Evolutionary conservation across 768 basidiomycete genomes (phyloP), one percentile per base, ranked within the genome.

Genomic region (Leccinellum luteum): DNA sequence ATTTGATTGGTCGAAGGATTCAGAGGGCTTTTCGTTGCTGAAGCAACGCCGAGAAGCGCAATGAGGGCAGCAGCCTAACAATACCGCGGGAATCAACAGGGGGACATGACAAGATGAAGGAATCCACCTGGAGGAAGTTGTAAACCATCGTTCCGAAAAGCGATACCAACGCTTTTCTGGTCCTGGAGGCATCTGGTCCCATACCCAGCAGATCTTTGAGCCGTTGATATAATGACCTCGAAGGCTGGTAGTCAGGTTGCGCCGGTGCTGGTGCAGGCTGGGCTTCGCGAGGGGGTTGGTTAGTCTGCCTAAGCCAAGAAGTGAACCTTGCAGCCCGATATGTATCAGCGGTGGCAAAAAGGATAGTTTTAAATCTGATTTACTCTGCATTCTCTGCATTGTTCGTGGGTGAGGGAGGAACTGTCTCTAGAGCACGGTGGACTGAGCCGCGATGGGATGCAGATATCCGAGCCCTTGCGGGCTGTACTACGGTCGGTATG

Each of bases 111-210:
- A 49, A 2, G 27, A 47, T 3, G 41, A 56, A 19, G 59, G 17
- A 13, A 69, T 76, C 35, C 48, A 84, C 87, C 77, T 89, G 87
- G 13, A 73, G 59, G 35, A 80, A 65, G 51, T 81, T 81, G 63
- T 84, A 85, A 3, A 64, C 55, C 9, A 85, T 57, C 49, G 78
- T 79, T 73, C 80, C 81, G 32, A 84, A 68, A 12, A 87, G 62
- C 7, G 80, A 79, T 27, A 85, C 75, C 17, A 85, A 66, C 44
- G 81, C 76, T 65, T 80, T 84, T 45, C 86, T 78, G 6, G 76
- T 77, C 57, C 73, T 75, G 4, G 80, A 75, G 23, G 80, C 84
- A 49, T 78, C 73, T 13, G 77, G 74, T 7, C 87, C 86, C 52
- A 83, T 65, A 3, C 86, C 86, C 43, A 87, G 69, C 60, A 77